These are phyloP conservation scores for Chaetomium globosum DNA, from an alignment of 2,329 filamentous ascomycete species.

Conservation along the genomic window DNA sequence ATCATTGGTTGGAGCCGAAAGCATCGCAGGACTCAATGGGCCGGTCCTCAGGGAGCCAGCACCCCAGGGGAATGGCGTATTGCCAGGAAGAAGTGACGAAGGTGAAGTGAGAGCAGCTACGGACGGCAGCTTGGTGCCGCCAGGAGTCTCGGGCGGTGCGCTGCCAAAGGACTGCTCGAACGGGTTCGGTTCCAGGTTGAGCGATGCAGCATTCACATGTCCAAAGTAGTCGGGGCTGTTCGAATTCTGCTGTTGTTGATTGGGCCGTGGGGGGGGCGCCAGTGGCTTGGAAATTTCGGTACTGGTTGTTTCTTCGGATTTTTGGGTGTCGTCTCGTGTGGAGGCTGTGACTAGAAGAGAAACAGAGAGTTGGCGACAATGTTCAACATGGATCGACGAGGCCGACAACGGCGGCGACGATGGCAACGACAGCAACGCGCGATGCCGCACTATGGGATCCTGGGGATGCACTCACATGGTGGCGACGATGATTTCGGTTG, in stretches of 20 bases:
- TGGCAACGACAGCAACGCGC: conserved; percentile 6
- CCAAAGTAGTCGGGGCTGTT: conserved; percentile 72
- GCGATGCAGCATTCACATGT: conserved; percentile 52
- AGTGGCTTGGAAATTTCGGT: conserved; percentile 66
- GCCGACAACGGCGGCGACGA: conserved; percentile 31
- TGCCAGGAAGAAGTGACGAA: conserved; percentile 73
- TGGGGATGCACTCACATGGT: conserved; percentile 45
- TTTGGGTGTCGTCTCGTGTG: conserved; percentile 49
- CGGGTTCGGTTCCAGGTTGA: conserved; percentile 87
- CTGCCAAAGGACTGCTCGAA: conserved; percentile 91
- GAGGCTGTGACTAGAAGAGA: conserved; percentile 31
- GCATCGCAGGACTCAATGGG: conserved; percentile 94
- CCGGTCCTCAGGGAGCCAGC: conserved; percentile 85
- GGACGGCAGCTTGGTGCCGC: conserved; percentile 79
- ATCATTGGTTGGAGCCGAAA: conserved; percentile 80
- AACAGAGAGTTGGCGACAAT: conserved; percentile 32
- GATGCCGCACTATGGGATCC: background rate
- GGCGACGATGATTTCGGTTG: conserved; percentile 41
- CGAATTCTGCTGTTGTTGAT: conserved; percentile 45
- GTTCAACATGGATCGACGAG: conserved; percentile 27
- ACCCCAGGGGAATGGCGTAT: conserved; percentile 76
- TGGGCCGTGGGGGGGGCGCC: conserved; percentile 69
- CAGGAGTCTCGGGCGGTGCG: conserved; percentile 74
- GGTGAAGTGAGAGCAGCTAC: conserved; percentile 91
- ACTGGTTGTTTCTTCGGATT: conserved; percentile 56